Conservation (phyloP, 1,284 basidiomycete genomes). For the Omphalotus olearius region DNA sequence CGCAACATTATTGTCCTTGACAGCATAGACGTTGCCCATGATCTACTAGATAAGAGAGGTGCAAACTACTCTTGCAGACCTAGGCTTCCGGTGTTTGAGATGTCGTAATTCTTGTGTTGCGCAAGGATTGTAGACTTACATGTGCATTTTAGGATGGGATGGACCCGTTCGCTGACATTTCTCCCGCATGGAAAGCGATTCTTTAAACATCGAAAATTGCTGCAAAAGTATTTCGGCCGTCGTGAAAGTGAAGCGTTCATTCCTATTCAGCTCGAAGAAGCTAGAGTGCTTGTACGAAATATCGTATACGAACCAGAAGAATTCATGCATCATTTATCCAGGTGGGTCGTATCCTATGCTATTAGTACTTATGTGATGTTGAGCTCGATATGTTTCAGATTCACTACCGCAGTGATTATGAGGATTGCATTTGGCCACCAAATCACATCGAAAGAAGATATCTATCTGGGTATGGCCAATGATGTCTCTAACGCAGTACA, state of each 20-base stretch:
- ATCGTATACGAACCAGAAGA: conserved; percentile 6
- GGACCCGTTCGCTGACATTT: conserved; percentile 15
- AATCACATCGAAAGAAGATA: conserved; percentile 20
- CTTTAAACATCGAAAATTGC: conserved; percentile 18
- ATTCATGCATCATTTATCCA: no score
- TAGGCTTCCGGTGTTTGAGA: conserved; percentile 9
- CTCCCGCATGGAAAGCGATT: conserved; percentile 19
- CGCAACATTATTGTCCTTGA: conserved; percentile 11
- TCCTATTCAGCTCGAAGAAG: conserved; percentile 16
- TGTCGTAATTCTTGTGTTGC: not conserved
- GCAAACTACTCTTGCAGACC: conserved; percentile 16
- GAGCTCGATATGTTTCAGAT: conserved; percentile 12
- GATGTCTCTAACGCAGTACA: conserved; percentile 9
- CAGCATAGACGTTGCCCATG: conserved; percentile 12
- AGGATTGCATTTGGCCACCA: conserved; percentile 22
- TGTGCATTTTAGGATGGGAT: conserved; percentile 19
- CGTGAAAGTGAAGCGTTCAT: conserved; percentile 15
- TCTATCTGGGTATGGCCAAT: conserved; percentile 16
- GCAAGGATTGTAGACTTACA: no score
- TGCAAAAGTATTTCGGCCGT: conserved; percentile 16
- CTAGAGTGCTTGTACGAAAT: conserved; percentile 17
- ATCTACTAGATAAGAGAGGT: conserved; percentile 14
- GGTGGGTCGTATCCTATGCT: no score
- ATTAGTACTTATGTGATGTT: no score
- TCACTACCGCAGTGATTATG: conserved; percentile 19